These are phyloP conservation scores for Trichomonascaceae sp. DNA, from an alignment of 1,139 yeast species.

Conservation along the genomic window DNA sequence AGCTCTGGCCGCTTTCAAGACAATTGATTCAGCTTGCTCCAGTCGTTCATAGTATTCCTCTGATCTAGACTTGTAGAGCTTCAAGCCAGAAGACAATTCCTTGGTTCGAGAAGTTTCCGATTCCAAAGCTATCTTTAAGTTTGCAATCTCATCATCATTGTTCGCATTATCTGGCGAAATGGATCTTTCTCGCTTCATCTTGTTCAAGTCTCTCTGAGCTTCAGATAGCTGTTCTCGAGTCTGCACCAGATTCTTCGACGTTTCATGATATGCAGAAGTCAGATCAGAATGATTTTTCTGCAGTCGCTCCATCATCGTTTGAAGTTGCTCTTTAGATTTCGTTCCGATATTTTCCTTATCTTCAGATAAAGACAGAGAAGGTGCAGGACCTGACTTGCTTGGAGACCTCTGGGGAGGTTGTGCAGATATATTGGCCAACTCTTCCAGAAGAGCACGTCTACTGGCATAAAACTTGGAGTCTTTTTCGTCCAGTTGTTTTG, in stretches of 20 bases:
- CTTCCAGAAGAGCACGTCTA: conserved; percentile 24
- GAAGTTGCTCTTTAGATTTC: conserved; percentile 22
- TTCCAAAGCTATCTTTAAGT: conserved; percentile 46
- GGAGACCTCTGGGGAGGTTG: conserved; percentile 18
- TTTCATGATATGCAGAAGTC: conserved; percentile 50
- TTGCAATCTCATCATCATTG: conserved; percentile 6
- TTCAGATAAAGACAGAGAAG: conserved; percentile 8
- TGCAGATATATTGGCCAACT: conserved; percentile 18
- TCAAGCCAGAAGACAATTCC: conserved; percentile 50
- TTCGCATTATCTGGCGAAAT: conserved; percentile 12
- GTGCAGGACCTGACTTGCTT: conserved; percentile 15
- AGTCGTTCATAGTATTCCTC: conserved; percentile 70
- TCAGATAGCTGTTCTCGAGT: conserved; percentile 46
- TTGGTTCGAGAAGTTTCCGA: conserved; percentile 44
- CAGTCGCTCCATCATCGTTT: conserved; percentile 19
- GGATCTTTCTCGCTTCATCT: conserved; percentile 43
- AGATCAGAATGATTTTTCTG: conserved; percentile 40
- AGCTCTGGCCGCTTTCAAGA: conserved; percentile 54
- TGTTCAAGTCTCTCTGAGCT: conserved; percentile 44
- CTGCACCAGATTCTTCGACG: conserved; percentile 44
- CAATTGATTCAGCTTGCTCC: conserved; percentile 74
- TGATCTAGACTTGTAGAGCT: conserved; percentile 63
- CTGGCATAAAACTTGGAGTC: conserved; percentile 24
- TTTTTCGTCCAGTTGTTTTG: conserved; percentile 22
- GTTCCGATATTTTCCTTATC: conserved; percentile 17